A percentile compares a stretch with the other conserved stretches of the same genome.
phyloP scores from a whole-genome alignment of 2,329 filamentous ascomycete genomes.

The Corniculantispora saksenae region DNA sequence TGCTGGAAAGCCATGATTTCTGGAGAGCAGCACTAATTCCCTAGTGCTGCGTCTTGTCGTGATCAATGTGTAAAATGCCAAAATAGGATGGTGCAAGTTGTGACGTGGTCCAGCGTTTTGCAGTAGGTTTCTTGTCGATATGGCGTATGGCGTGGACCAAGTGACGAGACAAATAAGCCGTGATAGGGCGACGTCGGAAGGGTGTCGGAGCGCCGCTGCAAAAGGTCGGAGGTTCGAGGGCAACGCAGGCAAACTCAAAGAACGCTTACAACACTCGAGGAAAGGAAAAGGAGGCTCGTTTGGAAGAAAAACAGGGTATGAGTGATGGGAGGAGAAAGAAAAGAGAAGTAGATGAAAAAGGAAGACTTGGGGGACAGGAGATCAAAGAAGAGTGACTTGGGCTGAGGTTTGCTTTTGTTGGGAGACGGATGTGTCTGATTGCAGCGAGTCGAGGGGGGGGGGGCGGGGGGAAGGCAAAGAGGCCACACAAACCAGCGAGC shows the following conservation, averaged over 20 bases:
- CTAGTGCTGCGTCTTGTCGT: neutral
- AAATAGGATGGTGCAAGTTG: neutral
- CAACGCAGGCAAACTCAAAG: neutral
- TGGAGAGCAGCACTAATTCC: neutral
- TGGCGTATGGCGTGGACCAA: neutral
- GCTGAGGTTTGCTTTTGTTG: slow-evolving; percentile 20
- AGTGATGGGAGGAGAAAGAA: neutral
- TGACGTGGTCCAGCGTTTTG: too few species aligned
- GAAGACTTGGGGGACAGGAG: too few species aligned
- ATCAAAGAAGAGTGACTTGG: neutral
- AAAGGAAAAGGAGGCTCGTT: neutral
- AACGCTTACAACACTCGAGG: neutral
- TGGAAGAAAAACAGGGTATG: neutral
- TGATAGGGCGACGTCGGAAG: slow-evolving; percentile 15
- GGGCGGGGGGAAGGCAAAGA: neutral
- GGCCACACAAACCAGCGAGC: slow-evolving; percentile 9
- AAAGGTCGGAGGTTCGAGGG: slow-evolving; percentile 9
- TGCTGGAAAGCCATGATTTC: slow-evolving; percentile 60
- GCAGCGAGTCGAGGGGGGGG: slow-evolving; percentile 10
- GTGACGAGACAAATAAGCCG: slow-evolving; percentile 18
- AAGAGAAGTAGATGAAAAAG: slow-evolving; percentile 5
- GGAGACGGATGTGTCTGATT: slow-evolving; percentile 9
- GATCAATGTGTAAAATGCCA: too few species aligned
- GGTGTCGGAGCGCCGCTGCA: slow-evolving; percentile 16
- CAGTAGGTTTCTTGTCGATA: too few species aligned